Conservation (phyloP, 106 monocot genomes). For the Amphibolis antarctica region DNA sequence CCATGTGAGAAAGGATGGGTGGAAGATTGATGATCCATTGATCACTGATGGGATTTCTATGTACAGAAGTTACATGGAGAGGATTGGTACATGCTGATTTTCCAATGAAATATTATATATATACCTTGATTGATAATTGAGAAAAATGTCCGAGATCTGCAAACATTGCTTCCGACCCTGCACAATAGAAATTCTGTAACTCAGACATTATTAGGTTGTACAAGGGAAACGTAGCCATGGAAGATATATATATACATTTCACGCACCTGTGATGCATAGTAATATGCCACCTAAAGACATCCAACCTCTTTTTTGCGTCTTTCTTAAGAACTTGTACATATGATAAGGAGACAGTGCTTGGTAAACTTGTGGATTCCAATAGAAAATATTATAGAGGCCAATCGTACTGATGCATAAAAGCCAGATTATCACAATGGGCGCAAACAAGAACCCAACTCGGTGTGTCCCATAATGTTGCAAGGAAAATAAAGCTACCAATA, state of each 20-base stretch:
- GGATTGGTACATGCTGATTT: too few relatives aligned
- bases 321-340: constrained; percentile 18
- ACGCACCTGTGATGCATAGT: constrained; percentile 16
- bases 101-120: neutral
- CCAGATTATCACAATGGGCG: constrained; percentile 13
- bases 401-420: constrained; percentile 16
- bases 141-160: constrained; percentile 23
- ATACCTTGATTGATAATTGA: constrained; percentile 11
- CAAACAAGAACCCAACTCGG: constrained; percentile 17
- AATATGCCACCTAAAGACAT: constrained; percentile 18
- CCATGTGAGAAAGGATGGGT: neutral
- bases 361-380: constrained; percentile 16
- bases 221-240: neutral
- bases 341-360: constrained; percentile 16
- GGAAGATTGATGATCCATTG: too few relatives aligned
- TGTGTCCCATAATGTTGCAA: constrained; percentile 19
- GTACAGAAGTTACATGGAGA: too few relatives aligned
- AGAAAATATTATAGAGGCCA: constrained; percentile 16
- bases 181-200: neutral
- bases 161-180: constrained; percentile 18
- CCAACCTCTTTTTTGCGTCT: constrained; percentile 10
- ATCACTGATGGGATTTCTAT: too few relatives aligned
- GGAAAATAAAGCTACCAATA: constrained; percentile 11
- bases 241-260: neutral
- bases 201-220: neutral